These are phyloP conservation scores for Styphnolobium japonicum DNA, from an alignment of 306 rosid genomes.

Conservation along the genomic window DNA sequence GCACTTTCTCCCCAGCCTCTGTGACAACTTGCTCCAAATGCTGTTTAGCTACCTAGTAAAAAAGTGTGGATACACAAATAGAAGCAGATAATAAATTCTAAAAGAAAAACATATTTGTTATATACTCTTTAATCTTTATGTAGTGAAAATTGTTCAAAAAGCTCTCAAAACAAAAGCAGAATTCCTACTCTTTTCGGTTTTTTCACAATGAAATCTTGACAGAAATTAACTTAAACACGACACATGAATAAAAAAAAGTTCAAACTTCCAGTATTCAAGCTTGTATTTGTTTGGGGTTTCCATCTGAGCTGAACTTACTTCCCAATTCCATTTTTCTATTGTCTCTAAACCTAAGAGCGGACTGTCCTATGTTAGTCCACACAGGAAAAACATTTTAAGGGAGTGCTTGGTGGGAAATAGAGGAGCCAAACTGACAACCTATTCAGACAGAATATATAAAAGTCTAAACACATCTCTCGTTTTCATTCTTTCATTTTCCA, in stretches of 20 bases:
- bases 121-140: not conserved
- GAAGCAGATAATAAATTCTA: not conserved
- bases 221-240: not conserved
- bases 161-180: not conserved
- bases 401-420: too few relatives aligned
- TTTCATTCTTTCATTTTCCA: too few relatives aligned
- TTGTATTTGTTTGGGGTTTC: not conserved
- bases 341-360: too few relatives aligned
- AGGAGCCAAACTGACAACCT: too few relatives aligned
- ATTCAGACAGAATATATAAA: too few relatives aligned
- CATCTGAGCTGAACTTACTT: not conserved
- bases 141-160: not conserved
- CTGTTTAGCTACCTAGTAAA: conserved; percentile 72
- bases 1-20: conserved; percentile 67
- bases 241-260: not conserved
- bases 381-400: too few relatives aligned
- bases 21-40: conserved; percentile 71
- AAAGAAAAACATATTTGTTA: not conserved
- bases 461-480: too few relatives aligned
- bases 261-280: not conserved
- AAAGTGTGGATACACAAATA: conserved; percentile 28
- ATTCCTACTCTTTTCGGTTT: not conserved
- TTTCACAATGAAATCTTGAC: not conserved
- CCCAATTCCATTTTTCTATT: too few relatives aligned
- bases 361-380: too few relatives aligned